Conservation (phyloP, 331 rosid genomes). For the Malus hybrid region DNA sequence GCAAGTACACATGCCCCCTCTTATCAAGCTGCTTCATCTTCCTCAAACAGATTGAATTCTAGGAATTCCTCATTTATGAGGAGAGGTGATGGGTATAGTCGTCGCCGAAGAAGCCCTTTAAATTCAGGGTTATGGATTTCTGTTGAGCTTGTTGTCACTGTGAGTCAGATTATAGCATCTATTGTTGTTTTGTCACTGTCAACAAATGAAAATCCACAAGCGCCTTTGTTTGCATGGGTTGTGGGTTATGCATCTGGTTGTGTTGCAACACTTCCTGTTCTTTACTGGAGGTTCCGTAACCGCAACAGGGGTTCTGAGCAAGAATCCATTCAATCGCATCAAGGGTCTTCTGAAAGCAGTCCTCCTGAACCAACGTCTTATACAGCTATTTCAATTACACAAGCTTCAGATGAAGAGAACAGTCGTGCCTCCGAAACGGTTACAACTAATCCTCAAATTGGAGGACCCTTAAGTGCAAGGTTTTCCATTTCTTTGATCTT, state of each 20-base stretch:
- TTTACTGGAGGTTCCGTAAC: constrained; percentile 60
- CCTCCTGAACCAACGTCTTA: constrained; percentile 46
- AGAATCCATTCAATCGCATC: constrained; percentile 34
- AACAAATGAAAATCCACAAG: constrained; percentile 54
- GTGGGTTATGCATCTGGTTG: constrained; percentile 84
- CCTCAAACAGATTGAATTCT: constrained; percentile 37
- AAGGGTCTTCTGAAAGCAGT: constrained; percentile 42
- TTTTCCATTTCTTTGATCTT: constrained; percentile 1
- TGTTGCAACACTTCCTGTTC: constrained; percentile 63
- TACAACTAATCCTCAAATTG: constrained; percentile 28
- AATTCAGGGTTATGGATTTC: constrained; percentile 77
- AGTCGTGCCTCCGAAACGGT: constrained; percentile 28
- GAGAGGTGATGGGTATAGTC: constrained; percentile 50
- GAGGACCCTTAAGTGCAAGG: constrained; percentile 48
- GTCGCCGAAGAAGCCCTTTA: constrained; percentile 54
- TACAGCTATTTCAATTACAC: constrained; percentile 46
- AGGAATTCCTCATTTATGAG: constrained; percentile 42
- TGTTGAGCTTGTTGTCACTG: constrained; percentile 62
- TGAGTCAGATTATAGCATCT: constrained; percentile 73
- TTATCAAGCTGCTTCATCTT: constrained; percentile 35
- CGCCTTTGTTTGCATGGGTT: constrained; percentile 74
- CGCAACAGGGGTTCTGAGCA: constrained; percentile 38
- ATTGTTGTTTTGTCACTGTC: constrained; percentile 53
- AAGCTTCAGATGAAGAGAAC: constrained; percentile 39
- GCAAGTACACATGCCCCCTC: constrained; percentile 22